Evolutionary conservation across 2,329 filamentous ascomycete genomes (phyloP).

Genomic region (Colletotrichum lupini): DNA sequence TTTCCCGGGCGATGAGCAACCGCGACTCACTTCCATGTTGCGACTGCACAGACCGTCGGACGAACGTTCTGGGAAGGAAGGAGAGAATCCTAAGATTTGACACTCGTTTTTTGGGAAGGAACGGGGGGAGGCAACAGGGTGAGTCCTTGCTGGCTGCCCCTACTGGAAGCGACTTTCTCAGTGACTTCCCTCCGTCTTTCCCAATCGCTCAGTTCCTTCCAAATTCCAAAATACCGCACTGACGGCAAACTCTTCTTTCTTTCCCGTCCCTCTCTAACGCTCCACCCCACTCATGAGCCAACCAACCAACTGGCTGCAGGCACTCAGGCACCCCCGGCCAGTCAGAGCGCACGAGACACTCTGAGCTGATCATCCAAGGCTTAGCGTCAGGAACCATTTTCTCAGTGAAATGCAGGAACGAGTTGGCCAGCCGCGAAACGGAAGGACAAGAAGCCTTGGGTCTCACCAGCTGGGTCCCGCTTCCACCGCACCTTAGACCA

Average conservation of each 20-base stretch:
- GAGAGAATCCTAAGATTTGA: constrained; percentile 4
- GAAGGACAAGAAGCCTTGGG: background rate
- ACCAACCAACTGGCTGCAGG: background rate
- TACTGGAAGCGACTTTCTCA: background rate
- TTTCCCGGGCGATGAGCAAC: background rate
- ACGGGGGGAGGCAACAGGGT: background rate
- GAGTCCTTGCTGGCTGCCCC: background rate
- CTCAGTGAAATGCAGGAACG: constrained; percentile 13
- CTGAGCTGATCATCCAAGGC: constrained; percentile 16
- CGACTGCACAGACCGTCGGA: constrained; percentile 12
- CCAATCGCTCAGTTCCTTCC: background rate
- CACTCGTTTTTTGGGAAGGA: constrained; percentile 4
- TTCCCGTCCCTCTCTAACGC: background rate
- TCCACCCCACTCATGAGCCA: background rate
- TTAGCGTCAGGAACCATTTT: constrained; percentile 31
- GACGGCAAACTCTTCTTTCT: background rate
- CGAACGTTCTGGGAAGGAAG: constrained; percentile 25
- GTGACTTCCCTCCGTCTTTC: background rate
- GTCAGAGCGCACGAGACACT: background rate
- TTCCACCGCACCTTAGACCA: background rate
- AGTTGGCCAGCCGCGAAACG: background rate
- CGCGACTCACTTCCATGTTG: background rate
- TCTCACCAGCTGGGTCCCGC: background rate
- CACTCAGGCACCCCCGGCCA: background rate
- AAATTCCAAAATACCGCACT: constrained; percentile 16